A percentile compares a stretch with the other conserved stretches of the same genome.
These are phyloP conservation scores for Yamadazyma taylorii DNA, from an alignment of 1,139 yeast species.

Conservation along the genomic window DNA sequence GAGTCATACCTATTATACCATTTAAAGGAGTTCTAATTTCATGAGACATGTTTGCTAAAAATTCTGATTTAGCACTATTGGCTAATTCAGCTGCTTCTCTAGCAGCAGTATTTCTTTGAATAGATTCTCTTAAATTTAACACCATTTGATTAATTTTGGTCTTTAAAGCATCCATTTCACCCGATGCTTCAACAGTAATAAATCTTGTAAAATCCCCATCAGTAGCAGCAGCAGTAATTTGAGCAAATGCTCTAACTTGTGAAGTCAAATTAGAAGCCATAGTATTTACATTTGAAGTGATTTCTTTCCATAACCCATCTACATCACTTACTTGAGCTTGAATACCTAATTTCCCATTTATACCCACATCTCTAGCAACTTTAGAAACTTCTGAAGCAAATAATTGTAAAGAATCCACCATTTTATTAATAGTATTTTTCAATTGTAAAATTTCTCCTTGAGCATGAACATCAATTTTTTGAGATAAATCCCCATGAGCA, in stretches of 20 bases:
- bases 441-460: constrained; percentile 82
- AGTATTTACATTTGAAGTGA: constrained; percentile 88
- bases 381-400: constrained; percentile 87
- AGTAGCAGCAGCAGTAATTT: constrained; percentile 90
- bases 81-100: constrained; percentile 93
- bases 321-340: constrained; percentile 91
- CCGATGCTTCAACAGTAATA: constrained; percentile 87
- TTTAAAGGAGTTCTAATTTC: constrained; percentile 91
- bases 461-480: constrained; percentile 85
- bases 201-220: constrained; percentile 91
- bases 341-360: constrained; percentile 87
- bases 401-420: constrained; percentile 88
- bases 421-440: constrained; percentile 79
- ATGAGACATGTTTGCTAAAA: constrained; percentile 88
- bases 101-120: constrained; percentile 89
- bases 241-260: constrained; percentile 91
- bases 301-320: constrained; percentile 89
- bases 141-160: constrained; percentile 93
- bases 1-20: constrained; percentile 93
- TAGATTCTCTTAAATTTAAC: constrained; percentile 79
- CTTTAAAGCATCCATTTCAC: constrained; percentile 92
- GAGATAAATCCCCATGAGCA: constrained; percentile 86
- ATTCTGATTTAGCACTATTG: constrained; percentile 87
- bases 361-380: constrained; percentile 91
- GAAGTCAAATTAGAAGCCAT: constrained; percentile 92